Conservation (phyloP, 2,329 filamentous ascomycete species). For the Colletotrichum caudatum region DNA sequence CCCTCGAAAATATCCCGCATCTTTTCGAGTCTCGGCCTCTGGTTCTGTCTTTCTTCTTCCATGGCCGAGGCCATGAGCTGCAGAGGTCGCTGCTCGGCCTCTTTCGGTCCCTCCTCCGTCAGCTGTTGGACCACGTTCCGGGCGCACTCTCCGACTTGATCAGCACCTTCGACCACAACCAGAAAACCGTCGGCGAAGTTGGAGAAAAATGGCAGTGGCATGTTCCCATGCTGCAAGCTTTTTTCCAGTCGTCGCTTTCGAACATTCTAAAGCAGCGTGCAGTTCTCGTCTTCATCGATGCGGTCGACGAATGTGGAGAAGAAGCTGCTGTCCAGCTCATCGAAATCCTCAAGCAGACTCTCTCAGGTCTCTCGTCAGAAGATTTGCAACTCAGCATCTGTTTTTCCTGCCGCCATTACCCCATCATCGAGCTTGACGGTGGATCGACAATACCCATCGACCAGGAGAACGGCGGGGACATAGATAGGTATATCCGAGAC, state of each 20-base stretch:
- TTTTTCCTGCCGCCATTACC: background rate
- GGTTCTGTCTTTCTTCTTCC: background rate
- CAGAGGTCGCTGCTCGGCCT: background rate
- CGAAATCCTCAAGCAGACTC: background rate
- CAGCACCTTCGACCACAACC: background rate
- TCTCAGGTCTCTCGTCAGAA: background rate
- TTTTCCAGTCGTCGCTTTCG: background rate
- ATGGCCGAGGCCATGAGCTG: background rate
- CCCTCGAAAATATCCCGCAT: background rate
- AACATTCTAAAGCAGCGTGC: background rate
- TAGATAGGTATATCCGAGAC: background rate
- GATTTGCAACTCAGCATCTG: background rate
- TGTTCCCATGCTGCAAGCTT: background rate
- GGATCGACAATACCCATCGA: background rate
- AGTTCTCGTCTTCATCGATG: background rate
- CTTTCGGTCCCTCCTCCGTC: background rate
- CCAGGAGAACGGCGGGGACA: background rate
- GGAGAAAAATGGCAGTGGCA: background rate
- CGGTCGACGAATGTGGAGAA: background rate
- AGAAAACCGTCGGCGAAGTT: background rate
- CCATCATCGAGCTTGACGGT: background rate
- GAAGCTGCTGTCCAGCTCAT: background rate
- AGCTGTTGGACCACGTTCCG: background rate
- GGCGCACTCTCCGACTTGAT: background rate
- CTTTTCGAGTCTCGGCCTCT: background rate